Percentiles rank a stretch among this genome's conserved stretches.
Conservation (phyloP, 306 rosid genomes). For the Boehmeria nivea region DNA sequence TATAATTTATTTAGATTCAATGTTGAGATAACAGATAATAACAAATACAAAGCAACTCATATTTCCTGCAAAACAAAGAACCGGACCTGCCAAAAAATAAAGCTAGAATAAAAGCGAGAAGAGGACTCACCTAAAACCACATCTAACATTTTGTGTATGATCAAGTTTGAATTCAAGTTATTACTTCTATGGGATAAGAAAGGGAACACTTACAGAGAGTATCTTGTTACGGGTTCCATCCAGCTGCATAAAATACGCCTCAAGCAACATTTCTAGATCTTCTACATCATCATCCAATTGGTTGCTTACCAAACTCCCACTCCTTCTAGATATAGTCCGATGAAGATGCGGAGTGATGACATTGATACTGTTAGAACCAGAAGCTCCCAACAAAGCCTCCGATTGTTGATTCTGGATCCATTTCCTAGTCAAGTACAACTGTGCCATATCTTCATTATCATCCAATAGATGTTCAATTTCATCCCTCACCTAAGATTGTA, state of each 20-base stretch:
- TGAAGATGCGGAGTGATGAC: constrained; percentile 34
- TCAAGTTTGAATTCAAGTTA: too few relatives aligned
- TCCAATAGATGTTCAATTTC: constrained; percentile 93
- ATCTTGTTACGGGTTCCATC: constrained; percentile 98
- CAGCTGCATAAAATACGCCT: constrained; percentile 96
- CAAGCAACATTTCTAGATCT: constrained; percentile 97
- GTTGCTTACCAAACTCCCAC: constrained; percentile 66
- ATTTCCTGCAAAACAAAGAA: too few relatives aligned
- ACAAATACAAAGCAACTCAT: too few relatives aligned
- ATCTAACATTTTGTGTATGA: background rate
- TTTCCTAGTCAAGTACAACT: constrained; percentile 87
- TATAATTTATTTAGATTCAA: too few relatives aligned
- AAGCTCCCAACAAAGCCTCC: constrained; percentile 49
- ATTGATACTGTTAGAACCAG: constrained; percentile 41
- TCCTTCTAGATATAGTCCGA: constrained; percentile 54
- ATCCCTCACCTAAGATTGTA: constrained; percentile 67
- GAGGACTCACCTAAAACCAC: too few relatives aligned
- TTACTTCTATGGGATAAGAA: background rate
- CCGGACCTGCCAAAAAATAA: too few relatives aligned
- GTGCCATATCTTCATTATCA: constrained; percentile 96
- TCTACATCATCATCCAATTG: constrained; percentile 67
- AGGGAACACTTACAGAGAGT: constrained; percentile 67
- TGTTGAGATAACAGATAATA: too few relatives aligned
- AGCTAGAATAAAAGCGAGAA: too few relatives aligned
- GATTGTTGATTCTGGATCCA: constrained; percentile 75